These are phyloP conservation scores for Eucalyptus pauciflora DNA, from an alignment of 345 rosid species.

Conservation along the genomic window DNA sequence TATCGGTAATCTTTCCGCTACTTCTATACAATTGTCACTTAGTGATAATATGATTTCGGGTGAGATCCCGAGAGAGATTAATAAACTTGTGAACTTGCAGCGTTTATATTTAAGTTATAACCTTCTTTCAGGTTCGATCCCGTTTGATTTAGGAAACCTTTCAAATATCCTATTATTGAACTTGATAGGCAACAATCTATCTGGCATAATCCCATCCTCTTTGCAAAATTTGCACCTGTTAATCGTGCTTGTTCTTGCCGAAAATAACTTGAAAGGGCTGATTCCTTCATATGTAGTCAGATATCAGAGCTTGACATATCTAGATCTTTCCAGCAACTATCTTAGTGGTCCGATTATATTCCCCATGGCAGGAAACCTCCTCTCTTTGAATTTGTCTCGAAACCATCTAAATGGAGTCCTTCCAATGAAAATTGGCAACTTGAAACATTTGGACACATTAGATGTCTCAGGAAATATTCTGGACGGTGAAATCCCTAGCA, in stretches of 20 bases:
- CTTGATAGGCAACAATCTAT: neutral
- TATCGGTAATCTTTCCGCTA: neutral
- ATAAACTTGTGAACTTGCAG: neutral
- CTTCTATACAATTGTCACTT: too few species aligned
- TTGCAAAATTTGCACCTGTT: neutral
- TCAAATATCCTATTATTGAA: accelerated
- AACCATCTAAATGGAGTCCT: neutral
- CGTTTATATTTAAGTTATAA: too few species aligned
- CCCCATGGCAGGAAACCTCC: neutral
- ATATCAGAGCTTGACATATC: neutral
- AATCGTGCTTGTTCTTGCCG: accelerated
- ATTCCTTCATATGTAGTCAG: neutral
- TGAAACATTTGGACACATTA: neutral
- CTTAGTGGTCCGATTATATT: neutral
- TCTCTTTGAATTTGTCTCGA: neutral
- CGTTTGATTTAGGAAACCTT: neutral
- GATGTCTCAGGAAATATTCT: neutral
- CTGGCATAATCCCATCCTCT: neutral
- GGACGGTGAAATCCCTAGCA: accelerated
- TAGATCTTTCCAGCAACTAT: neutral
- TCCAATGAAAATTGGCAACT: neutral
- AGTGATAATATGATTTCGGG: accelerated
- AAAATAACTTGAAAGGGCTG: neutral
- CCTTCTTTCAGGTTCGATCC: neutral
- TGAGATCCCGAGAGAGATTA: constrained; percentile 1